Evolutionary conservation across 2,329 filamentous ascomycete species (phyloP), one percentile per base, ranked within the genome.

Genomic region (Fusarium sp.): DNA sequence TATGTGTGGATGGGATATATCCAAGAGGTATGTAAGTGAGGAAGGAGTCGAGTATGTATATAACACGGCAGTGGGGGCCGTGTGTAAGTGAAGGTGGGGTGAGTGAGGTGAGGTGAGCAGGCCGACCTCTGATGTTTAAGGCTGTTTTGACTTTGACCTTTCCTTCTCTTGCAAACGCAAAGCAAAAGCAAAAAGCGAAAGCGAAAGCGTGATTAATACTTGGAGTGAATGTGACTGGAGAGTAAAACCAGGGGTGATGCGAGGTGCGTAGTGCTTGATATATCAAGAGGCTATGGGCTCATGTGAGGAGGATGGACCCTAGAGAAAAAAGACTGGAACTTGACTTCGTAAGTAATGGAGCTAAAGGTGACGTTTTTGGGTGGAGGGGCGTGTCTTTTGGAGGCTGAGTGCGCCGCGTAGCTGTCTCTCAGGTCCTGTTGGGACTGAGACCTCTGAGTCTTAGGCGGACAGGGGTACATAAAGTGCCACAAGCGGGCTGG

Each of bases 291-390:
- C 59, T 48, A 61, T 48, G 63, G 74, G 73, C 71, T 73, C 74
- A 75, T 77, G 75, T 76, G 67, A 77, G 70, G 74, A 46, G 15
- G 17, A 51, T 26, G 55, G 56, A 74, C 74, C 73, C 72, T 59
- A 68, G 66, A 68, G 61, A 72, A 67, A 28, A 38, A 56, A 54
- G 65, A 73, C 58, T 75, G 42, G 42, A 26, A 51, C 48, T 51
- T 62, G 60, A 73, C 60, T 75, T 76, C 76, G 75, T 79, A 75
- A 77, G 74, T 76, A 70, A 74, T 42, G 36, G 53, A 62, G 56
- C 59, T 62, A 62, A 62, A 57, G 28, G 76, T 80, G 79, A 81
- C 78, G 79, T 74, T 81, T 80, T 72, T 70, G 74, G 74, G 66
- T 65, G 70, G 67, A 56, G 55, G 55, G 60, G 60, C 54, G 65